Evolutionary conservation across 2,329 filamentous ascomycete species (phyloP).

Genomic region (Esteya vermicola): DNA sequence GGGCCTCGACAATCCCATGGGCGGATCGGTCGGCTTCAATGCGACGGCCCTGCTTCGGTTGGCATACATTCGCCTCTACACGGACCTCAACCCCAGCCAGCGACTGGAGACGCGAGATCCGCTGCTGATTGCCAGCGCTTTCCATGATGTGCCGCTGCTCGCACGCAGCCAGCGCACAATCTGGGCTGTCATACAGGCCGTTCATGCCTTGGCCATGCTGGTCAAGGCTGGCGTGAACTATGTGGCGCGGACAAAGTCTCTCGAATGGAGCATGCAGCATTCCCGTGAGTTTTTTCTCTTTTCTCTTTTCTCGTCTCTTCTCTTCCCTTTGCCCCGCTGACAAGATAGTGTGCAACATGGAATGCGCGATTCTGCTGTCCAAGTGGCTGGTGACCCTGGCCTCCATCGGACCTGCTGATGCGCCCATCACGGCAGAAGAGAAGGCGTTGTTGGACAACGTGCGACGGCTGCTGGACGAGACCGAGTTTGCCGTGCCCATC

Average conservation of each 20-base stretch:
- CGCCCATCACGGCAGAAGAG: slow-evolving; percentile 36
- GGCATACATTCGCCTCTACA: slow-evolving; percentile 51
- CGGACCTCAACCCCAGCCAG: slow-evolving; percentile 47
- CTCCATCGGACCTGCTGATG: slow-evolving; percentile 33
- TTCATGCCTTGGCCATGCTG: slow-evolving; percentile 53
- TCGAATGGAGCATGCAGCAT: slow-evolving; percentile 50
- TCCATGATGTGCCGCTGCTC: slow-evolving; percentile 43
- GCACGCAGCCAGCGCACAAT: slow-evolving; percentile 45
- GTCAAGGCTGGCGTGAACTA: slow-evolving; percentile 50
- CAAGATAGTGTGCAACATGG: slow-evolving; percentile 40
- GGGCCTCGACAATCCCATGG: slow-evolving; percentile 11
- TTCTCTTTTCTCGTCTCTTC: neutral
- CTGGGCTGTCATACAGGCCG: slow-evolving; percentile 51
- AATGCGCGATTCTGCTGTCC: slow-evolving; percentile 46
- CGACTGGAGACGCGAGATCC: slow-evolving; percentile 53
- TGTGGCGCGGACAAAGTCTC: slow-evolving; percentile 44
- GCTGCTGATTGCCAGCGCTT: slow-evolving; percentile 42
- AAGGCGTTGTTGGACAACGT: slow-evolving; percentile 40
- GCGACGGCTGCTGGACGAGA: slow-evolving; percentile 45
- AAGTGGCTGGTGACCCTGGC: slow-evolving; percentile 46
- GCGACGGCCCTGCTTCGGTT: slow-evolving; percentile 45
- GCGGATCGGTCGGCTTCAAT: slow-evolving; percentile 52
- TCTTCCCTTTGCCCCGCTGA: neutral
- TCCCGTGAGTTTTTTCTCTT: slow-evolving; percentile 32
- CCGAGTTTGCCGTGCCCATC: slow-evolving; percentile 45